phyloP scores from a whole-genome alignment of 352 stramenopile species.

The Phytophthora pluvialis region DNA sequence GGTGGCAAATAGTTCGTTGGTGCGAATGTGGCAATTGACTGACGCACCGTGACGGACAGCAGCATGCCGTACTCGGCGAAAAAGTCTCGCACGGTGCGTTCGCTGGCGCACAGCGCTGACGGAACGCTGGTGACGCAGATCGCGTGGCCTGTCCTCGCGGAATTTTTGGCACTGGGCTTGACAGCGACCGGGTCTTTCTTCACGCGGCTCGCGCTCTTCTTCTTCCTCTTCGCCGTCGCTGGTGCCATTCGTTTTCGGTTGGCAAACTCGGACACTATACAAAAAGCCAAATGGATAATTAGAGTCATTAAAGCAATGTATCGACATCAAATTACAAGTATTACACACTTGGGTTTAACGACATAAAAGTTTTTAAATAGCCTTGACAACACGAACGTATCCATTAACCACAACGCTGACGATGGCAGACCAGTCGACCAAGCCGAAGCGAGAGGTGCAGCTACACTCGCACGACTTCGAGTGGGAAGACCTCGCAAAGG shows the following conservation, averaged over 20 bases:
- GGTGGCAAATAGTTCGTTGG: not conserved
- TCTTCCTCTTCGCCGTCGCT: slow-evolving; percentile 23
- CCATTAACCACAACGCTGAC: not conserved
- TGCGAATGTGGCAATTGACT: not conserved
- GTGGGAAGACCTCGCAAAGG: slow-evolving; percentile 69
- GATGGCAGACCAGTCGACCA: slow-evolving; percentile 9
- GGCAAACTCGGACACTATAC: no score
- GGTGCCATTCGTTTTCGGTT: slow-evolving; percentile 20
- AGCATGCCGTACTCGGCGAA: slow-evolving; percentile 62
- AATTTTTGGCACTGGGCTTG: slow-evolving; percentile 10
- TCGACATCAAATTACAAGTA: not conserved
- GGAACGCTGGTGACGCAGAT: slow-evolving; percentile 68
- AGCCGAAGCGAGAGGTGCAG: slow-evolving; percentile 45
- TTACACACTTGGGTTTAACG: not conserved
- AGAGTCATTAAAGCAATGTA: not conserved
- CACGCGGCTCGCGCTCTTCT: slow-evolving; percentile 13
- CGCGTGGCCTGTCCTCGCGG: slow-evolving; percentile 25
- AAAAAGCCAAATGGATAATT: no score
- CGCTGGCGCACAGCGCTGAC: slow-evolving; percentile 60
- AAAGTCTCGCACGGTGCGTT: slow-evolving; percentile 49
- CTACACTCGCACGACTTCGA: slow-evolving; percentile 83
- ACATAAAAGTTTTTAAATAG: not conserved
- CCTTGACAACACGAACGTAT: not conserved
- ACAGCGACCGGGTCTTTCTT: slow-evolving; percentile 24
- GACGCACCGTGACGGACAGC: slow-evolving; percentile 50